Conservation (phyloP, 1,284 basidiomycete species). For the Cryptococcus maquisensis region DNA sequence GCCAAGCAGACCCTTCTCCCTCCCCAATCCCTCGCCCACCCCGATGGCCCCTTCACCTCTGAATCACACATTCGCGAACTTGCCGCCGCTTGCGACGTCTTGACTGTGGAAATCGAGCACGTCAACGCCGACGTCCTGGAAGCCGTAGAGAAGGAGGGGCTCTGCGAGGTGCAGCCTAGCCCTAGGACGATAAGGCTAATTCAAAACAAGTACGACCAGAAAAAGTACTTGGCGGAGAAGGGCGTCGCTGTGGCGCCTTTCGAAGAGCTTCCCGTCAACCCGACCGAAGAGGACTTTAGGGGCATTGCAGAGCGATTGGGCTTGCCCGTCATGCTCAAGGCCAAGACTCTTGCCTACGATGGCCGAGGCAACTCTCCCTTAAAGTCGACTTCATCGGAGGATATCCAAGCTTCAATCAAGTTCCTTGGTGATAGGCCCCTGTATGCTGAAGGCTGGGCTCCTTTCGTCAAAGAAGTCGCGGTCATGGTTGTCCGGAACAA, state of each 20-base stretch:
- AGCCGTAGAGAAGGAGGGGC: slow-evolving; percentile 56
- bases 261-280: slow-evolving; percentile 52
- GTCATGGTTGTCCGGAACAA: slow-evolving; percentile 92
- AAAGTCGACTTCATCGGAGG: slow-evolving; percentile 52
- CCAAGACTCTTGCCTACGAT: slow-evolving; percentile 90
- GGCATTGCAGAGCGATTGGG: slow-evolving; percentile 61
- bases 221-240: slow-evolving; percentile 64
- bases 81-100: slow-evolving; percentile 73
- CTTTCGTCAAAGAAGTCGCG: slow-evolving; percentile 84
- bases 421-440: slow-evolving; percentile 61
- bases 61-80: slow-evolving; percentile 75
- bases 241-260: slow-evolving; percentile 72
- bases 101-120: slow-evolving; percentile 98
- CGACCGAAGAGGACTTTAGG: slow-evolving; percentile 55
- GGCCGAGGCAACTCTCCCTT: slow-evolving; percentile 90
- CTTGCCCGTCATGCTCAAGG: slow-evolving; percentile 94
- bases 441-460: slow-evolving; percentile 93
- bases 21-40: slow-evolving; percentile 57
- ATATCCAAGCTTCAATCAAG: slow-evolving; percentile 61
- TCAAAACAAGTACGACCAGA: slow-evolving; percentile 93
- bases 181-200: slow-evolving; percentile 82
- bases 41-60: slow-evolving; percentile 87
- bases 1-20: slow-evolving; percentile 84
- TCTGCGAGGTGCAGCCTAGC: slow-evolving; percentile 73
- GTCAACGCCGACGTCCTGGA: slow-evolving; percentile 78